Percentiles rank a stretch among this genome's conserved stretches.
Evolutionary conservation across 2,329 filamentous ascomycete genomes (phyloP).

Genomic region (Fusarium sp.): DNA sequence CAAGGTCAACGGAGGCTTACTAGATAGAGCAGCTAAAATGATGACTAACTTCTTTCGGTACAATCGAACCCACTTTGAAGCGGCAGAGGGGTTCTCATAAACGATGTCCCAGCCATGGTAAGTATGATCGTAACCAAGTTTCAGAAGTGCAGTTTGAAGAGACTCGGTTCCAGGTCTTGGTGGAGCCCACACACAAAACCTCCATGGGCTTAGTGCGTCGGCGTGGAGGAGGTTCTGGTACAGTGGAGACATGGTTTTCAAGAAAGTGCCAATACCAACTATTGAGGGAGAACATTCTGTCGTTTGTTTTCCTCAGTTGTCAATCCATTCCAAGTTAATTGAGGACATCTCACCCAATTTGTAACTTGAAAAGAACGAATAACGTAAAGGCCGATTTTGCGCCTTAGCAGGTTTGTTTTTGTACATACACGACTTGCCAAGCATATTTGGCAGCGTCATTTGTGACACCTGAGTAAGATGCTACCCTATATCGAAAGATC

Average conservation of each 20-base stretch:
- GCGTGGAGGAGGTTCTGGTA: constrained; percentile 28
- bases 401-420: neutral
- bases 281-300: constrained; percentile 17
- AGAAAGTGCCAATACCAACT: constrained; percentile 25
- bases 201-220: constrained; percentile 52
- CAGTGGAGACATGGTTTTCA: constrained; percentile 23
- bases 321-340: too few species aligned
- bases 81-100: constrained; percentile 39
- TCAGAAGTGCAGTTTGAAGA: constrained; percentile 50
- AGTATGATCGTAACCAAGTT: constrained; percentile 50
- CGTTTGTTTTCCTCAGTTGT: neutral
- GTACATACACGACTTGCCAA: neutral
- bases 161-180: constrained; percentile 54
- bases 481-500: neutral
- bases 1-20: neutral
- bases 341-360: neutral
- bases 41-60: constrained; percentile 24
- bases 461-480: neutral
- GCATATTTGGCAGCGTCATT: neutral
- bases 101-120: constrained; percentile 53
- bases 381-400: neutral
- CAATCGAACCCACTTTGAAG: constrained; percentile 16
- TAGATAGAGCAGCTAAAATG: neutral
- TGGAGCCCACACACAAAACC: constrained; percentile 51
- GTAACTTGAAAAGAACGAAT: neutral